A percentile compares a stretch with the other conserved stretches of the same genome.
Evolutionary conservation across 306 rosid species (phyloP).

Genomic region (Cicer judaicum): DNA sequence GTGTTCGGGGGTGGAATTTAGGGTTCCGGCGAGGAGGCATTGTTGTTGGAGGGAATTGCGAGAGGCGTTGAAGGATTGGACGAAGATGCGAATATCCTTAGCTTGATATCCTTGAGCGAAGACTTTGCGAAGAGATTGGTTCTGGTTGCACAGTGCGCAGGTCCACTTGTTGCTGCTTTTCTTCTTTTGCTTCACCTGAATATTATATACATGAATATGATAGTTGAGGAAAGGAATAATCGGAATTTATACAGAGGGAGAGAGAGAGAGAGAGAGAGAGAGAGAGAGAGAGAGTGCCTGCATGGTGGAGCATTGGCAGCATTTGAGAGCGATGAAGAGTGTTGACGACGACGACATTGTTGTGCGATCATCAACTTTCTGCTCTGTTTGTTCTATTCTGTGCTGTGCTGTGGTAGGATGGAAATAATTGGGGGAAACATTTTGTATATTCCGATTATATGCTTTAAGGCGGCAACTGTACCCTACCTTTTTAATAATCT

Average conservation of each 20-base stretch:
- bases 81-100: slow-evolving; percentile 71
- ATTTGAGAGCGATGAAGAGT: slow-evolving; percentile 78
- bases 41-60: slow-evolving; percentile 49
- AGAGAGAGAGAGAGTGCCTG: slow-evolving; percentile 54
- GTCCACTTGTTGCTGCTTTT: slow-evolving; percentile 74
- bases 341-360: slow-evolving; percentile 56
- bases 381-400: not conserved
- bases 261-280: not conserved
- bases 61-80: slow-evolving; percentile 84
- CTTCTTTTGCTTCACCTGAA: slow-evolving; percentile 84
- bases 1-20: not conserved
- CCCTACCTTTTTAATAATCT: too few relatives aligned
- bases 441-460: too few relatives aligned
- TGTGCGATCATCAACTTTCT: not conserved
- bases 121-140: slow-evolving; percentile 74
- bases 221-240: not conserved
- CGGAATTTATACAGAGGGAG: not conserved
- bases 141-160: slow-evolving; percentile 81
- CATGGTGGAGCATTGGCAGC: slow-evolving; percentile 91
- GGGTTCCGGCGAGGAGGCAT: slow-evolving; percentile 40
- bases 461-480: too few relatives aligned
- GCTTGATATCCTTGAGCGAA: slow-evolving; percentile 80
- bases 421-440: not conserved
- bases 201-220: not conserved
- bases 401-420: not conserved